Evolutionary conservation across 2,329 filamentous ascomycete genomes (phyloP), one percentile per base, ranked within the genome.

Genomic region (Nothophoma quercina): DNA sequence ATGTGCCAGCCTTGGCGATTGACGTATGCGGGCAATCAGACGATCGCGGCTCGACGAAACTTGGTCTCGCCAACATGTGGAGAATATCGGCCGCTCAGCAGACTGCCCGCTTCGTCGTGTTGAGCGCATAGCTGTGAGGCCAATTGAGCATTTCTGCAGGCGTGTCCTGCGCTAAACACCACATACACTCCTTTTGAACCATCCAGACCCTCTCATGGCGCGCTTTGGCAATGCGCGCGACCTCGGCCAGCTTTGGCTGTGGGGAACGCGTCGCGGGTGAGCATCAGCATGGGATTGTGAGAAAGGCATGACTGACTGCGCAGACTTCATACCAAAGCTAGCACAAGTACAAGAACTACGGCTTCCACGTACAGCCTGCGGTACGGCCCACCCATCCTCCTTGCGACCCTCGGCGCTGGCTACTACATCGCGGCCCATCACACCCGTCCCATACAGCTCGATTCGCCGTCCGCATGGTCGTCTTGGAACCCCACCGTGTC

Each of bases 371-470:
- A 66, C 21, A 46, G 58, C 43, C 54, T 63, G 36, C 69, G 64
- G 46, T 73, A 71, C 43, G 70, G 64, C 32, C 63, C 68, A 23
- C 65, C 70, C 4, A 55, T 64, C 36, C 59, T 72, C 19, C 39
- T 69, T 18, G 62, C 67, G 2, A 58, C 61, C 4, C 55, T 61
- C 26, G 59, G 68, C n/a, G 60, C 56, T 16, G 60, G 59, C 51
- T 63, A 62, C 29, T 42, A 67, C 21, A 45, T 54, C n/a, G 59
- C 62, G 7, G 46, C 61, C 2, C 54, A 63, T 13, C 51, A 62
- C 38, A 22, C 61, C 2, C 64, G 60, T 7, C 62, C 68, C 22
- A 61, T 68, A 13, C 64, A 63, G 16, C 60, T 65, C 26, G 71
- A 74, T 56, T 60, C 69, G 33, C 67, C 70, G 12, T 57, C 67